Evolutionary conservation across 768 basidiomycete genomes (phyloP), one percentile per base, ranked within the genome.

Genomic region (Mycena kentingensis): DNA sequence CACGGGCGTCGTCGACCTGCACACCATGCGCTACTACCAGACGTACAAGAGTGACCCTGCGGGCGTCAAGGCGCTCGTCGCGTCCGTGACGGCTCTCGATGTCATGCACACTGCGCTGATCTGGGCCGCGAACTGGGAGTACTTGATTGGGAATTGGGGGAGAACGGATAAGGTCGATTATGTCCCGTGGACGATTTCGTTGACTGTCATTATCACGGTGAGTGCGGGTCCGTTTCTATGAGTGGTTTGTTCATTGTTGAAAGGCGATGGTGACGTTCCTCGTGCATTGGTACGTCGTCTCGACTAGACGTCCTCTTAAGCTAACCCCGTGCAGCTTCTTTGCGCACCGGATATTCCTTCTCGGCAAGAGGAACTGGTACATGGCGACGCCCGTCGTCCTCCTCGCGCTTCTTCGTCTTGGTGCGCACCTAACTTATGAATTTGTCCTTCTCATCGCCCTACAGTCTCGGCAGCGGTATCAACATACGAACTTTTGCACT

Each of bases 241-340:
- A 25, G 19, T 8, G 42, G 19, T 8, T 22, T 8, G n/a, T 15
- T 2, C n/a, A 36, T 47, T 1, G 25, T 29, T 25, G 22, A 22
- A 24, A 75, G 78, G 79, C 77, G 1, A 58, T 76, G 24, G 65
- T 79, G 26, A 81, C 79, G 0, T 73, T 79, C 45, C 67, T 79
- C 22, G 79, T 81, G 4, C 79, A 81, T 52, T 76, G 79, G 78
- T 80, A 52, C 26, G 70, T 46, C n/a, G 13, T 38, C 35, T 10
- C 3, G 29, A 8, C 18, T 13, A 32, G 21, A 8, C 21, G 1
- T 12, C 5, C 70, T 19, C 18, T 21, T 3, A 8, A 15, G 16
- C 18, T 2, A 35, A n/a, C 28, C 15, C 8, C 11, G 26, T 18
- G 6, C 27, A 54, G 44, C 25, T 46, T 63, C 24, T 35, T 48